Evolutionary conservation across 2,329 filamentous ascomycete genomes (phyloP), one percentile per base, ranked within the genome.

Genomic region (Ophiocordyceps robertsii): DNA sequence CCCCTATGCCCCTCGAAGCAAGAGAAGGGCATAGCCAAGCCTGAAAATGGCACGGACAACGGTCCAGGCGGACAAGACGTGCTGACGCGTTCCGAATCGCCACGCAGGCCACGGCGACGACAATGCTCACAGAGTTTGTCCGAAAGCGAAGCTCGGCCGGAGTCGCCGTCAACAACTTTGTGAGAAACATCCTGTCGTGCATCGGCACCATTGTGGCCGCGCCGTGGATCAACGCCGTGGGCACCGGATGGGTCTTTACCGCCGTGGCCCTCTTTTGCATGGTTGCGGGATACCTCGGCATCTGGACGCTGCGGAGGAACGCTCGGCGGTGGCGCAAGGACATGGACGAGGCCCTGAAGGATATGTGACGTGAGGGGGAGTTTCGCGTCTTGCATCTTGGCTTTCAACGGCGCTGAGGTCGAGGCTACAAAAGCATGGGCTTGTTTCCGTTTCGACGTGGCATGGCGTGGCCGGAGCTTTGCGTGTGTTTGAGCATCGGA

Each of bases 41-140:
- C n/a, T n/a, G n/a, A n/a, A n/a, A n/a, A n/a, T 24, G 24, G 4
- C 24, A 7, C 4, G 24, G 4, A 24, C 14, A 9, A 4, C 36
- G 21, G 36, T 19, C 11, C 16, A 14, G 14, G n/a, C 13, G 37
- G 10, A 29, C 6, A 6, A 38, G 21, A 6, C 5, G 6, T 6
- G 17, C 16, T 32, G 17, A 32, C 16, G 29, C 17, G 5, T 17
- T n/a, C 7, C 13, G 14, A 9, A n/a, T 14, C 4, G 5, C 16
- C 9, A 7, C 17, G n/a, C 29, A 66, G 64, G 61, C 76, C 39
- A 72, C 77, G 51, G 70, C 76, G 0, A 88, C 84, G 0, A 92
- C 86, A 0, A 88, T 92, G 82, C 66, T 92, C 49, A 90, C 85
- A 0, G 85, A 92, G 55, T 88, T 90, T 55, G 81, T 90, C 69